Evolutionary conservation across 371 early-diverging fungal genomes (phyloP), one percentile per base, ranked within the genome.

Genomic region (Mortierella sp.): DNA sequence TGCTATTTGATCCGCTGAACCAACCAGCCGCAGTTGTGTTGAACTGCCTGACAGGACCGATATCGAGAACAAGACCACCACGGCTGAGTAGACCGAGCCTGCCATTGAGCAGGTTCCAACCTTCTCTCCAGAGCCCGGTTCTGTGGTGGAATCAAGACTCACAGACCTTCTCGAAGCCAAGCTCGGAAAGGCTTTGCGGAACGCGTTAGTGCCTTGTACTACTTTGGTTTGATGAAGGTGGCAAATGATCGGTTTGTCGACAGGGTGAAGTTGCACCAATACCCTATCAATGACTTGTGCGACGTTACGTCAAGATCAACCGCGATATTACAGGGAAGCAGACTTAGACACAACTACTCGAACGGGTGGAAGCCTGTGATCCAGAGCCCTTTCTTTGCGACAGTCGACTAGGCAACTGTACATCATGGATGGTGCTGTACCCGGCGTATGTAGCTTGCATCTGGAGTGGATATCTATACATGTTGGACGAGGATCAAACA

Each of bases 261-360:
- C 71, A 94, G 96, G 69, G 88, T 91, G 54, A 70, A 86, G 64
- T 85, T 99, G 22, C 71, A 82, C 45, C 69, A 80, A 24, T 95
- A 99, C 79, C 95, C 99, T 16, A 95, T 99, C 59, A 88, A 90
- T 60, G 97, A 99, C 68, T 80, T 99, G 58, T 97, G 89, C 74
- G 95, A 98, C 16, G 95, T 99, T 99, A 99, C 70, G 99, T 99
- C 34, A 73, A 86, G 57, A 94, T 98, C 81, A 98, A 94, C 79
- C 81, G 79, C 27, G 86, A 83, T 25, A 87, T 83, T 1, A 72
- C 84, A 29, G 73, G 80, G 2, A 82, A 93, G 94, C 67, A 85
- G 85, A 37, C 69, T 86, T 57, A 99, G 99, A 13, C 91, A 96
- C 51, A 86, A 87, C 3, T 97, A 98, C 85, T 99, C 99, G 90